A percentile compares a stretch with the other conserved stretches of the same genome.
These are phyloP conservation scores for Taphrina betulina DNA, from an alignment of 1,139 yeast genomes.

Conservation along the genomic window DNA sequence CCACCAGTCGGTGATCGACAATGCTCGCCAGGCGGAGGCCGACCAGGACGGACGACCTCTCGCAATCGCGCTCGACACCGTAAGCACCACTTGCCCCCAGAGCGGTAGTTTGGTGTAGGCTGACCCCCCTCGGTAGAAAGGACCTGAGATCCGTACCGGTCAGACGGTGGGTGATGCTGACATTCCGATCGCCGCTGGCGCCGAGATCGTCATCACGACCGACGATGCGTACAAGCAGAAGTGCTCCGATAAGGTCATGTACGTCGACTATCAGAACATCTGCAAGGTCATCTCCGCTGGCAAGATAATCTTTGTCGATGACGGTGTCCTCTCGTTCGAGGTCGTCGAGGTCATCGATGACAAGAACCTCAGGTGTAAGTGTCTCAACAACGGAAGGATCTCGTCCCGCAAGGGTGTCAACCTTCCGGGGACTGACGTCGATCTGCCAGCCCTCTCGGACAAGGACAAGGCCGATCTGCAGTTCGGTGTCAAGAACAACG, in stretches of 20 bases:
- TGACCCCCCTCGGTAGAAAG: conserved; percentile 55
- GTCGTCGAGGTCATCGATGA: conserved; percentile 79
- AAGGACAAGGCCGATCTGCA: conserved; percentile 88
- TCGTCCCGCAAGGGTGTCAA: conserved; percentile 98
- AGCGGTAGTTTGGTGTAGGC: too few species aligned
- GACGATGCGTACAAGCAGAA: conserved; percentile 71
- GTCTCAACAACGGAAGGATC: conserved; percentile 92
- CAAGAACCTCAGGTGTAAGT: conserved; percentile 75
- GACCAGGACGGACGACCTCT: conserved; percentile 91
- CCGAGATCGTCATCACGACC: conserved; percentile 90
- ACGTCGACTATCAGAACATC: conserved; percentile 90
- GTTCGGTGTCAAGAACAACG: conserved; percentile 95
- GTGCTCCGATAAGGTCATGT: conserved; percentile 80
- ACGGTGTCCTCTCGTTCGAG: conserved; percentile 95
- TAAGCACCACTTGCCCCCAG: too few species aligned
- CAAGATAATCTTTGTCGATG: conserved; percentile 88
- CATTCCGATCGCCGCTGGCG: conserved; percentile 73
- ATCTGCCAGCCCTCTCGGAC: conserved; percentile 94
- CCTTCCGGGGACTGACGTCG: conserved; percentile 98
- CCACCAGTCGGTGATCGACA: conserved; percentile 95
- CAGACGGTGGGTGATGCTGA: conserved; percentile 77
- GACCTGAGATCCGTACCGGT: conserved; percentile 99
- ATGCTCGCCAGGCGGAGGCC: conserved; percentile 90
- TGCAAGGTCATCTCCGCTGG: conserved; percentile 88
- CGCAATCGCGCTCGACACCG: conserved; percentile 95